Percentiles rank a stretch among this genome's conserved stretches.
Evolutionary conservation across 768 basidiomycete genomes (phyloP).

Genomic region (Leccinum incarnatum): DNA sequence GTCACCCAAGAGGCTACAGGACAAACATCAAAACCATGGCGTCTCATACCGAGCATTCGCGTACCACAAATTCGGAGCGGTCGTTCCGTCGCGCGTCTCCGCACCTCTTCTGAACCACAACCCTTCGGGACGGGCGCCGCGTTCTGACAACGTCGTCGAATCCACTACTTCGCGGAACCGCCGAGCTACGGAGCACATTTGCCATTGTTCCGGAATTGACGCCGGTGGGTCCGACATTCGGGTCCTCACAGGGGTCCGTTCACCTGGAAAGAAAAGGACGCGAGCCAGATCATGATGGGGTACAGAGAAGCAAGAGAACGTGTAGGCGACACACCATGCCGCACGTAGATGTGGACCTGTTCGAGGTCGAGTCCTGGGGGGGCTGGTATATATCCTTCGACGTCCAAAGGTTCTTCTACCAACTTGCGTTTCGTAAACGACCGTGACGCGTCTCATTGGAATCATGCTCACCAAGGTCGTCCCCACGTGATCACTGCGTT

Average conservation of each 20-base stretch:
- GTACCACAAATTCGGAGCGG: slow-evolving; percentile 62
- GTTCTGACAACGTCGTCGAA: slow-evolving; percentile 16
- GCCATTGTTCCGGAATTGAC: slow-evolving; percentile 67
- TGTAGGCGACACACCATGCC: slow-evolving; percentile 56
- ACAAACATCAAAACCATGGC: background rate
- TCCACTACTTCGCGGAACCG: slow-evolving; percentile 47
- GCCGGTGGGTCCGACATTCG: slow-evolving; percentile 61
- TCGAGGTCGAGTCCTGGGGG: slow-evolving; percentile 55
- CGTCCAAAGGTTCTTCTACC: no score
- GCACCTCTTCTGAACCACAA: slow-evolving; percentile 47
- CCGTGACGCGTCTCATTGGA: background rate
- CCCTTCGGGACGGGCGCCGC: slow-evolving; percentile 16
- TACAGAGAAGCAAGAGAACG: background rate
- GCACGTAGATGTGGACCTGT: slow-evolving; percentile 73
- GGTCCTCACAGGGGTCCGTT: slow-evolving; percentile 72
- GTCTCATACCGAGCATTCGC: slow-evolving; percentile 15
- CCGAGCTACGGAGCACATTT: slow-evolving; percentile 56
- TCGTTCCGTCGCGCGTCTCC: slow-evolving; percentile 55
- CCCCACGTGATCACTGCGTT: background rate
- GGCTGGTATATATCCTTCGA: slow-evolving; percentile 48
- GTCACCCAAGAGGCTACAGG: slow-evolving; percentile 57
- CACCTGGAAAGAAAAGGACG: slow-evolving; percentile 44
- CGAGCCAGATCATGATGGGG: background rate
- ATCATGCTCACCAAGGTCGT: slow-evolving; percentile 14
- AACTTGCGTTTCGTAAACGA: background rate